phyloP scores from a whole-genome alignment of 345 rosid species.

The Heritiera fomes region DNA sequence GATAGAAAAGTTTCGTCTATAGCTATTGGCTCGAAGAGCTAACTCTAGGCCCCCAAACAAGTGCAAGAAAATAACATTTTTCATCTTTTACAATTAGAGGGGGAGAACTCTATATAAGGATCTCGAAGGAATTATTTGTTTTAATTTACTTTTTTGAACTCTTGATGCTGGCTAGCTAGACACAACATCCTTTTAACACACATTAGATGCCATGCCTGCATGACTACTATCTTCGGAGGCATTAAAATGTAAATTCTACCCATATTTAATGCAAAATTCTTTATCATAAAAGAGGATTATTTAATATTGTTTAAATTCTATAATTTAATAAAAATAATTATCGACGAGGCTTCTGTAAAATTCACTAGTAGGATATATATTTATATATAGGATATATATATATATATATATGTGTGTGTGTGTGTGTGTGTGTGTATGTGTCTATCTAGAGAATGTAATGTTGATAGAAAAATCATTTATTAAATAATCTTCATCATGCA shows the following conservation, averaged over 20 bases:
- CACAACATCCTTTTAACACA: not conserved
- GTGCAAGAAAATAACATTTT: not conserved
- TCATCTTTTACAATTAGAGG: not conserved
- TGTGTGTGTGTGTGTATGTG: no score
- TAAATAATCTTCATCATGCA: not conserved
- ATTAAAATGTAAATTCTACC: not conserved
- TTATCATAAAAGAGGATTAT: no score
- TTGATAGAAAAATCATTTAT: not conserved
- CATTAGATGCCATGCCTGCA: not conserved
- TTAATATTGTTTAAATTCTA: no score
- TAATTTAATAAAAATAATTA: not conserved
- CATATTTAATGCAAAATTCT: not conserved
- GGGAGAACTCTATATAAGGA: not conserved
- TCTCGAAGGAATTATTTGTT: no score
- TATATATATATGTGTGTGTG: no score
- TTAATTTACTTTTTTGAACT: no score
- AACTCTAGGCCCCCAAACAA: not conserved
- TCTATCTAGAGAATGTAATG: not conserved
- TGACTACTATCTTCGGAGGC: not conserved
- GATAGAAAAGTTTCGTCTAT: not conserved
- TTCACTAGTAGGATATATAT: no score
- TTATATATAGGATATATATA: no score
- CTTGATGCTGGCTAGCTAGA: not conserved
- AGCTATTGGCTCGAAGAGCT: not conserved
- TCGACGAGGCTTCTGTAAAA: no score